phyloP scores from a whole-genome alignment of 1,284 basidiomycete species.

The Amylostereum areolatum region DNA sequence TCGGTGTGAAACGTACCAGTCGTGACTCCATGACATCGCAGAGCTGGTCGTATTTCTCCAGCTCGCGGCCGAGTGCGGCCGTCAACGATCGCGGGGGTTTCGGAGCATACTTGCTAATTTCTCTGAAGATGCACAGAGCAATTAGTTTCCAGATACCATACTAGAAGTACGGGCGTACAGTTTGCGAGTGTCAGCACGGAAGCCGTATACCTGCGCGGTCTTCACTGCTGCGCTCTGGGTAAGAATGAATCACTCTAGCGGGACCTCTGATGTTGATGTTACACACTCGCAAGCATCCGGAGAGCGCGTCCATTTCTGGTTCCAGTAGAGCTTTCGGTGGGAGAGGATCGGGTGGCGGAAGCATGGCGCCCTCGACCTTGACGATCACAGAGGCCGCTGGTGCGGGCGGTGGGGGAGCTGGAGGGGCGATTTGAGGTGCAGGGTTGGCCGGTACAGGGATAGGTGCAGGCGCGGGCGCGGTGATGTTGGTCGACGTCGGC shows the following conservation, averaged over 20 bases:
- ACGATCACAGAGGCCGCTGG: neutral
- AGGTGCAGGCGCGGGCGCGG: neutral
- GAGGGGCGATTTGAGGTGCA: neutral
- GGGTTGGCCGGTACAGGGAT: neutral
- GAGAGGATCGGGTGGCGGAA: conserved; percentile 50
- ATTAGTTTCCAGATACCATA: neutral
- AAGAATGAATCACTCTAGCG: neutral
- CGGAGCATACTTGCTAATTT: conserved; percentile 51
- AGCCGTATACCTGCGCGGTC: conserved; percentile 62
- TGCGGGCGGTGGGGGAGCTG: neutral
- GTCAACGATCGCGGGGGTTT: conserved; percentile 59
- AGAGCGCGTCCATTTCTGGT: conserved; percentile 53
- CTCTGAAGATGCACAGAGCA: conserved; percentile 27
- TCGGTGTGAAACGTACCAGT: conserved; percentile 38
- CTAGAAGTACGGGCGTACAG: conserved; percentile 39
- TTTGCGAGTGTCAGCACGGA: conserved; percentile 56
- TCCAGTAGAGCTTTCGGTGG: conserved; percentile 46
- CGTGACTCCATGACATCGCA: conserved; percentile 70
- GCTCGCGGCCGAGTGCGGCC: conserved; percentile 57
- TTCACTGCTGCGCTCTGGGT: conserved; percentile 58
- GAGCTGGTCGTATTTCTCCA: conserved; percentile 72
- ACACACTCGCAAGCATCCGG: conserved; percentile 49
- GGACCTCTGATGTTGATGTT: neutral
- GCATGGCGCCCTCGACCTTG: conserved; percentile 37
- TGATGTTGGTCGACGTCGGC: neutral